Evolutionary conservation across 208 protist genomes (phyloP), one percentile per base, ranked within the genome.

Genomic region (Plasmodiophora brassicae): DNA sequence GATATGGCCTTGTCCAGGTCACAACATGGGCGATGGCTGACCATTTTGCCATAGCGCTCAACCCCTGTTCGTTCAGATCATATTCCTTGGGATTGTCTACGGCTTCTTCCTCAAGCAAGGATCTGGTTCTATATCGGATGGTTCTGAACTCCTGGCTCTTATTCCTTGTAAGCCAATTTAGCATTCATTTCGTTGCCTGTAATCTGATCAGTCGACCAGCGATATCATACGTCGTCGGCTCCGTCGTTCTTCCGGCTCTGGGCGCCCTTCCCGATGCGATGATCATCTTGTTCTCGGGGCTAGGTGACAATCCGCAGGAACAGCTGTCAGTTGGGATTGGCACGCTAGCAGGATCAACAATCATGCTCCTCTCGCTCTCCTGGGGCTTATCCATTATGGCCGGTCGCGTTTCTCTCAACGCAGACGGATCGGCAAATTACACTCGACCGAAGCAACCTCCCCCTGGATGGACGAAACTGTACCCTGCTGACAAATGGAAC

Each of bases 331-430:
- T 85, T 84, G 46, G 41, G 0, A n/a, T 90, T 0, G 72, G 87
- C 36, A 89, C 71, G 0, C 78, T 90, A 5, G 86, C 88, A 44
- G 89, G 89, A 0, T 91, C 88, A 0, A 91, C 89, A 1, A 89
- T 71, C 84, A 89, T 91, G 57, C 88, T 91, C 0, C 84, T 91
- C 0, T 87, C 84, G n/a, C 8, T 89, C 0, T 28, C 88, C 22
- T 89, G 43, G 44, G 45, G 14, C 1, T 0, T 86, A 32, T 8
- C 71, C n/a, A 72, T 91, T 57, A 53, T 91, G 0, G 0, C 35
- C 32, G 89, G 45, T 5, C 86, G 89, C 10, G 54, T 20, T 1
- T 90, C 46, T 86, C 43, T n/a, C n/a, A n/a, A n/a, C n/a, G n/a
- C n/a, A n/a, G n/a, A n/a, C n/a, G n/a, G n/a, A n/a, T n/a, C n/a